These are phyloP conservation scores for Amniculicola lignicola DNA, from an alignment of 495 filamentous ascomycete genomes.

Conservation along the genomic window DNA sequence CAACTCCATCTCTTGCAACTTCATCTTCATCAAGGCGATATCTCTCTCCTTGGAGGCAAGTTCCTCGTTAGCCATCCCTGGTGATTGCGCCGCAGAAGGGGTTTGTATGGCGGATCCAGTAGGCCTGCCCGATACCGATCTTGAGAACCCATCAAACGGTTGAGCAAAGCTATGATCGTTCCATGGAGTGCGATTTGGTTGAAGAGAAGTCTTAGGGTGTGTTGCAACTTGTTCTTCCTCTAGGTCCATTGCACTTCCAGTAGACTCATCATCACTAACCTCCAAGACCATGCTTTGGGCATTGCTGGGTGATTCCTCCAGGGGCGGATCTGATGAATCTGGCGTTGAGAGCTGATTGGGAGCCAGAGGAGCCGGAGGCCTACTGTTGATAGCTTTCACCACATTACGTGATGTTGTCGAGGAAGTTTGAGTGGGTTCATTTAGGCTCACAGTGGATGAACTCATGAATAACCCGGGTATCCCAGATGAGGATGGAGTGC, in stretches of 20 bases:
- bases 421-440: too few relatives aligned
- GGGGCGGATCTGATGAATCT: too few relatives aligned
- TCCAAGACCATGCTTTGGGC: conserved; percentile 75
- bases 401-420: too few relatives aligned
- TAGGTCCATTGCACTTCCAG: conserved; percentile 44
- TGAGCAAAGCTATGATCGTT: conserved; percentile 46
- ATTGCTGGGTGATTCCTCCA: too few relatives aligned
- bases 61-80: conserved; percentile 50
- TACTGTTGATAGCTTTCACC: too few relatives aligned
- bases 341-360: conserved; percentile 7
- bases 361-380: conserved; percentile 19
- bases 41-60: conserved; percentile 62
- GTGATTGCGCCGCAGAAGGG: conserved; percentile 38
- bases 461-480: conserved; percentile 58
- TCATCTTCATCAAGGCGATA: conserved; percentile 52
- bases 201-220: conserved; percentile 29
- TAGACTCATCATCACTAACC: conserved; percentile 65
- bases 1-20: not conserved
- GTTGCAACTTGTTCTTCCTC: conserved; percentile 46
- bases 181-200: not conserved
- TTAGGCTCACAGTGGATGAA: conserved; percentile 26
- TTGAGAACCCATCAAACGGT: conserved; percentile 40
- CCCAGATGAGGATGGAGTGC: conserved; percentile 24
- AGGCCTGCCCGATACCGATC: conserved; percentile 14
- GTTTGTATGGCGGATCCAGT: conserved; percentile 40